A percentile compares a stretch with the other conserved stretches of the same genome.
Evolutionary conservation across 2,329 filamentous ascomycete genomes (phyloP).

Genomic region (Paecilomyces niveus): DNA sequence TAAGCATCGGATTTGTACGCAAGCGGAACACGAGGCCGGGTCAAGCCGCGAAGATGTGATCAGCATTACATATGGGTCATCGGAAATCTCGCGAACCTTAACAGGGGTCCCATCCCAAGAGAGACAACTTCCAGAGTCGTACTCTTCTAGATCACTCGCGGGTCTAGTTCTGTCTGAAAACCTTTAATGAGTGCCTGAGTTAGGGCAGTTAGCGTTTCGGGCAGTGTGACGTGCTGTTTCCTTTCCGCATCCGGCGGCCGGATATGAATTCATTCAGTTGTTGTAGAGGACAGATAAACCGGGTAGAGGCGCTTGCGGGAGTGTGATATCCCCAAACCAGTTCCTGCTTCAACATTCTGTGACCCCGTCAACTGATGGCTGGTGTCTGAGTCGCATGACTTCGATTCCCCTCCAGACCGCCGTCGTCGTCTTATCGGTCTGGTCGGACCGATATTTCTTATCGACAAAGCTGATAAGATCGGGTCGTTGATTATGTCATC

Average conservation of each 20-base stretch:
- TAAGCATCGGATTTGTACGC: conserved; percentile 11
- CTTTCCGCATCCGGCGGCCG: conserved; percentile 7
- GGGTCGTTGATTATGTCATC: neutral
- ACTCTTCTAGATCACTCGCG: neutral
- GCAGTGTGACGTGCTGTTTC: neutral
- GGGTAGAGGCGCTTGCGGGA: neutral
- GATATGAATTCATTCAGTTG: neutral
- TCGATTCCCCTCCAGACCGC: neutral
- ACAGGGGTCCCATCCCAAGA: neutral
- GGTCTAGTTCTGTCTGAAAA: neutral
- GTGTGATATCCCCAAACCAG: neutral
- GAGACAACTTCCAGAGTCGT: neutral
- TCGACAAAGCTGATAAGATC: neutral
- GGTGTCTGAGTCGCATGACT: neutral
- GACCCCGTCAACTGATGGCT: neutral
- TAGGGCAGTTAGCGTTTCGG: neutral
- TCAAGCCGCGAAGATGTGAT: conserved; percentile 23
- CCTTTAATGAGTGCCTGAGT: neutral
- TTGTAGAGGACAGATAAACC: neutral
- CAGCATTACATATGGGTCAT: conserved; percentile 22
- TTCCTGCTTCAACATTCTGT: neutral
- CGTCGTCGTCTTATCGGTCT: neutral
- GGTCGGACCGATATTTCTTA: neutral
- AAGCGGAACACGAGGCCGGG: conserved; percentile 24
- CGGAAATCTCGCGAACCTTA: neutral